Evolutionary conservation across 768 basidiomycete species (phyloP).

Genomic region (Russula sp.): DNA sequence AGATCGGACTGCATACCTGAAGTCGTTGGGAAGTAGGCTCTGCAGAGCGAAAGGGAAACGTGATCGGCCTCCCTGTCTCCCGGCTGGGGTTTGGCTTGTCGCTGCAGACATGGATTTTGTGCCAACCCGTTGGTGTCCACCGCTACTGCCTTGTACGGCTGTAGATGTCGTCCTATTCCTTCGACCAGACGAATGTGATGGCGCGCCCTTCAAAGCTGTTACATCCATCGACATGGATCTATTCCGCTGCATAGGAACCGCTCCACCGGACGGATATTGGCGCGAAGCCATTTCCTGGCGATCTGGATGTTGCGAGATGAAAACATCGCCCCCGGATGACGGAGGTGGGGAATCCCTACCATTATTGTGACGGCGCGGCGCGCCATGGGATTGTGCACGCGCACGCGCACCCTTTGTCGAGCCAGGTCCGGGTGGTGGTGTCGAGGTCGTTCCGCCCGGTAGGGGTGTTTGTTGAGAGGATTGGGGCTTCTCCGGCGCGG

Average conservation of each 20-base stretch:
- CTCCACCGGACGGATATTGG: background rate
- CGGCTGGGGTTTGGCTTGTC: no score
- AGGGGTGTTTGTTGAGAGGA: no score
- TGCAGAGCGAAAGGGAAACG: background rate
- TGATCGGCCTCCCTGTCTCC: background rate
- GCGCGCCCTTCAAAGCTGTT: no score
- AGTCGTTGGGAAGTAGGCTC: background rate
- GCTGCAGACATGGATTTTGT: no score
- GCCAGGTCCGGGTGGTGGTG: no score
- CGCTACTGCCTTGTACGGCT: no score
- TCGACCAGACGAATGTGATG: no score
- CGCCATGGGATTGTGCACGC: background rate
- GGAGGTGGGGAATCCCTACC: background rate
- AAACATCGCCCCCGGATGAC: background rate
- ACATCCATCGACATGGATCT: background rate
- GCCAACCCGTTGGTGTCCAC: no score
- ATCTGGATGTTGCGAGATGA: background rate
- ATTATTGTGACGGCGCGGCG: background rate
- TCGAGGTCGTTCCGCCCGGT: no score
- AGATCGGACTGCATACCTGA: slow-evolving; percentile 3
- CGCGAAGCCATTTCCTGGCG: background rate
- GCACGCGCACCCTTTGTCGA: no score
- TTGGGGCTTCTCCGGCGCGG: no score
- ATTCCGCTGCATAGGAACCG: background rate
- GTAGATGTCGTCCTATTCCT: background rate